Conservation (phyloP, 2,329 filamentous ascomycete species). For the Ophiognomonia clavigignenti-juglandacearum region DNA sequence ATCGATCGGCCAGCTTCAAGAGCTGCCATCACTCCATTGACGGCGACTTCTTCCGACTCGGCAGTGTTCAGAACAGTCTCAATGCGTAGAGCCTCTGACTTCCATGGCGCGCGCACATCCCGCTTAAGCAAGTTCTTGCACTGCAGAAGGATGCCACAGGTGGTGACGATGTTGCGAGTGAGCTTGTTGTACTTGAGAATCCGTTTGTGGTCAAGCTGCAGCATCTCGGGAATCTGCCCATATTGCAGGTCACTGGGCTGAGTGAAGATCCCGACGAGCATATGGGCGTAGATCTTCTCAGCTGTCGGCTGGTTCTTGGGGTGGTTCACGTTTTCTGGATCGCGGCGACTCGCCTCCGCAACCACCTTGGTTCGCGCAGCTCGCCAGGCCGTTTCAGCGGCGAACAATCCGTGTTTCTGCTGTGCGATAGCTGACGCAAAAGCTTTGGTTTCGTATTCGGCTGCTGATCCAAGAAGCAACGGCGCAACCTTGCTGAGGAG, state of each 20-base stretch:
- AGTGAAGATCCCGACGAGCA: constrained; percentile 72
- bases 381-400: constrained; percentile 63
- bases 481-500: constrained; percentile 68
- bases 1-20: constrained; percentile 60
- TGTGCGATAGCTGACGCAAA: constrained; percentile 63
- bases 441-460: constrained; percentile 67
- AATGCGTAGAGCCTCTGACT: constrained; percentile 66
- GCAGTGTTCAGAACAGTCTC: constrained; percentile 60
- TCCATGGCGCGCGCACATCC: constrained; percentile 74
- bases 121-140: constrained; percentile 81
- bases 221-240: constrained; percentile 65
- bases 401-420: constrained; percentile 47
- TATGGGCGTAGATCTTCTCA: constrained; percentile 70
- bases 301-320: constrained; percentile 58
- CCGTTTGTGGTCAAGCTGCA: constrained; percentile 63
- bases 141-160: constrained; percentile 70
- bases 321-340: constrained; percentile 63
- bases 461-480: constrained; percentile 64
- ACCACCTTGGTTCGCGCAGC: constrained; percentile 59
- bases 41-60: constrained; percentile 46
- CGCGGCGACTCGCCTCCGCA: constrained; percentile 61
- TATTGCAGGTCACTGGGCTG: constrained; percentile 51
- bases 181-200: constrained; percentile 52
- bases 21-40: constrained; percentile 58
- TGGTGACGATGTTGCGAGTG: constrained; percentile 62